phyloP scores from a whole-genome alignment of 331 rosid genomes.

The Rhamnella rubrinervis region DNA sequence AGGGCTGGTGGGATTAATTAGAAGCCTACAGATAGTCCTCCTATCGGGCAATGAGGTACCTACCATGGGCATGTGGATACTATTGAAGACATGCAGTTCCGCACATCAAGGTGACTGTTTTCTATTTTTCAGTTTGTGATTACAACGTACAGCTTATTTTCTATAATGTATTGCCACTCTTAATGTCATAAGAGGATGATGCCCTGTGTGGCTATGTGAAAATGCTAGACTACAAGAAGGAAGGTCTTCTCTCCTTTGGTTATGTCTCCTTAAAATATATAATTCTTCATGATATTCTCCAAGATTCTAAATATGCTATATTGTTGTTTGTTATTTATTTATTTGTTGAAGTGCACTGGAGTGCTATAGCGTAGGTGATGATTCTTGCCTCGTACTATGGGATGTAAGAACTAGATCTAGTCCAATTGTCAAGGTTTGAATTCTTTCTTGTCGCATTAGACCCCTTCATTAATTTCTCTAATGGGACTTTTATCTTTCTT shows the following conservation, averaged over 20 bases:
- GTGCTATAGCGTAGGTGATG: slow-evolving; percentile 44
- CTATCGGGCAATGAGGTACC: slow-evolving; percentile 35
- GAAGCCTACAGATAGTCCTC: slow-evolving; percentile 30
- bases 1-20: slow-evolving; percentile 23
- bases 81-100: slow-evolving; percentile 43
- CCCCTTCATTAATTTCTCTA: neutral
- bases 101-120: slow-evolving; percentile 37
- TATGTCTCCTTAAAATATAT: neutral
- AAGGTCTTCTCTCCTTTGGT: neutral
- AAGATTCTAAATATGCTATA: neutral
- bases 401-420: slow-evolving; percentile 33
- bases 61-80: slow-evolving; percentile 37
- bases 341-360: slow-evolving; percentile 33
- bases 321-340: slow-evolving; percentile 1
- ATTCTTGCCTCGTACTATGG: slow-evolving; percentile 44
- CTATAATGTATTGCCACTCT: too few species aligned
- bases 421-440: slow-evolving; percentile 29
- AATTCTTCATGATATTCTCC: neutral
- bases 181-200: neutral
- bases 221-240: too few species aligned
- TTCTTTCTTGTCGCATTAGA: neutral
- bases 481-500: too few species aligned
- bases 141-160: neutral
- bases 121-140: slow-evolving; percentile 17
- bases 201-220: neutral